phyloP scores from a whole-genome alignment of 768 basidiomycete genomes.

The Podaxis mareebaensis region DNA sequence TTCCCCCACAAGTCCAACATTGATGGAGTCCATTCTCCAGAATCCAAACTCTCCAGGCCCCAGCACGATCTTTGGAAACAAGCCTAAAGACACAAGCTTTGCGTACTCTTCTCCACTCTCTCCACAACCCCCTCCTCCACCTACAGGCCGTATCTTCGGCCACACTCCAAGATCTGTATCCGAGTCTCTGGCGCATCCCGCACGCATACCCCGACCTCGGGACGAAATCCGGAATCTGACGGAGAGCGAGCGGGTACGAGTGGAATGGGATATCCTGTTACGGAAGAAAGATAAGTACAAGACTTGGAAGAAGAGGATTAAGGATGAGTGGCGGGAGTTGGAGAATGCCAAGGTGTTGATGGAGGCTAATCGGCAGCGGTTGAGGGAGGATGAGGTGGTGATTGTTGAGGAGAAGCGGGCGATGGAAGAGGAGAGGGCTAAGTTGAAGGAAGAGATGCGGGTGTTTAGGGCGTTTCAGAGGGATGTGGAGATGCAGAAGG shows the following conservation, averaged over 20 bases:
- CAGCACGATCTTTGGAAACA: not conserved
- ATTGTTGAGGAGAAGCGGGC: conserved; percentile 9
- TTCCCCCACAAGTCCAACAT: conserved; percentile 1
- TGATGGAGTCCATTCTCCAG: not conserved
- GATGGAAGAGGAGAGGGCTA: conserved; percentile 1
- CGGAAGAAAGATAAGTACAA: conserved; percentile 17
- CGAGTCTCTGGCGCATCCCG: conserved; percentile 1
- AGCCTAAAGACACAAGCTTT: not conserved
- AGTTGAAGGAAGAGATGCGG: conserved; percentile 2
- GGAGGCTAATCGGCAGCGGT: conserved; percentile 15
- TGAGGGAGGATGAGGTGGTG: conserved; percentile 12
- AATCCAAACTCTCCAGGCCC: conserved; percentile 4
- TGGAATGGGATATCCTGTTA: conserved; percentile 15
- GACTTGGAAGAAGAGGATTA: conserved; percentile 14
- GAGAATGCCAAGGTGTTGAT: conserved; percentile 15
- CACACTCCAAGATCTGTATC: conserved; percentile 1
- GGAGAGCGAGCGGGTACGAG: conserved; percentile 7
- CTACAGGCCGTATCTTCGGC: not conserved
- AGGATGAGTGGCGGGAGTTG: conserved; percentile 16
- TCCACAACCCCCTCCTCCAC: conserved; percentile 6
- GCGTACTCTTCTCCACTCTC: not conserved
- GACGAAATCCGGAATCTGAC: conserved; percentile 4
- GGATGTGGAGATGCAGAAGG: conserved; percentile 7
- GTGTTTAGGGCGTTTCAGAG: conserved; percentile 5
- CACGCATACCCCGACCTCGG: not conserved